Base-by-base conservation (phyloP, 2,329 filamentous ascomycete genomes). In the Bipolaris cookei region DNA sequence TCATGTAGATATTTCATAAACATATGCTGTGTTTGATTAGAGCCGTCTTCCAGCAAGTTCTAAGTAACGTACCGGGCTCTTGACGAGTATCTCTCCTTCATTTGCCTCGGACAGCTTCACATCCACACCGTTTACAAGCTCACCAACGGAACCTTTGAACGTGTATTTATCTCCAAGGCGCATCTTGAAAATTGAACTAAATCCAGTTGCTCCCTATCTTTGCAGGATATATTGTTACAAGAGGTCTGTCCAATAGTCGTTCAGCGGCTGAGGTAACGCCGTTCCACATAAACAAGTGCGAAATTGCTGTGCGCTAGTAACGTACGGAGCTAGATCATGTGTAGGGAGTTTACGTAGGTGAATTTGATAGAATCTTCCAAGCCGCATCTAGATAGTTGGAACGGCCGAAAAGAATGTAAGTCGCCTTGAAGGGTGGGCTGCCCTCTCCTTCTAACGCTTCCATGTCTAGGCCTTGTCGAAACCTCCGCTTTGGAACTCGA, bases 241-340 rank as follows among this genome's bases (percentile, higher is more conserved):
- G 3, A 82, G 69, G 4, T 70, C 64, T 3, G 75, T 75, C 82
- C 82, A 84, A 62, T 83, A 83, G 37, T 83, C 76, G n/a, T 78
- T 78, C 37, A 84, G 78, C 1, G 81, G 80, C 50, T 78, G 77
- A 2, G 81, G 82, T 35, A 84, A 60, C 0, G 82, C 82, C 3
- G 81, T 83, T 0, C 79, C 79, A 60, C 79, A 81, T 5, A 81
- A 66, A 55, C 76, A 78, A 1, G 77, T 77, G 14, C 77, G 70
- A 35, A 81, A 72, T 16, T 73, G 73, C 28, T 76, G 67, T 1
- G 79, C 78, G 1, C 78, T 82, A 10, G 73, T 70, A 25, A 80
- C 69, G 66, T 83, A 84, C 38, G 74, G 68, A 5, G 68, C 64
- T 21, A 73, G 44, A 38, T 74, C 65, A 23, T 62, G 57, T 6